Base-by-base conservation (phyloP, 1,139 yeast genomes). In the Suhomyces atakaporum region DNA sequence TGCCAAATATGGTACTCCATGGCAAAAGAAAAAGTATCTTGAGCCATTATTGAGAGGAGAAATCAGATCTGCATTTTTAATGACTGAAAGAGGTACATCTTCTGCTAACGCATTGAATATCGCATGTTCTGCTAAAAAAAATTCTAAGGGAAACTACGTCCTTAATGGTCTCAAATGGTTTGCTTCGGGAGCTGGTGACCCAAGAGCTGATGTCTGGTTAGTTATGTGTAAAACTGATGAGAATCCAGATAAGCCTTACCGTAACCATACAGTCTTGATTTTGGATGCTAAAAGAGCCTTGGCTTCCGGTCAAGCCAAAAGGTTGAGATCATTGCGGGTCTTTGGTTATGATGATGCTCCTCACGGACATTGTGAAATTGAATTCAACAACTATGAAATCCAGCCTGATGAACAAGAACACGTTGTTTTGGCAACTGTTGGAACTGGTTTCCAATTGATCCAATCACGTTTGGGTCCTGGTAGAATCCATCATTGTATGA, bases 161-260 rank as follows among this genome's bases (percentile, higher is more conserved):
- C 49, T 82, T 31, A 78, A 77, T 45, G 89, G 89, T 8, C 70
- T 79, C 44, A 82, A 82, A 54, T 82, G 88, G 88, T 81, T 82
- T 73, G 83, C 85, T 2, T 77, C 85, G 0, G 87, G 87, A 19
- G 87, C 86, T 24, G 87, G 85, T 14, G 87, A 82, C 55, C 86
- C 86, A 16, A 68, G 84, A 39, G 73, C 81, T 55, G 50, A 66
- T 22, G 77, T 74, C 33, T 77, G 85, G 82, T 64, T 82, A 36
- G 75, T 78, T n/a, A 79, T 82, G 84, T 82, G 84, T 45, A 71
- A 79, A 54, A 80, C 85, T 4, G 66, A 71, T 40, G 50, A 61
- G 30, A 49, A 56, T 12, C 47, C 67, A 11, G 49, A 49, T 10
- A 53, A 36, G 6, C 41, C 53, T 2, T 79, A 81, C 54, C 56